A percentile compares a stretch with the other conserved stretches of the same genome.
These are phyloP conservation scores for Aspergillus pseudoterreus DNA, from an alignment of 2,329 filamentous ascomycete species.

Conservation along the genomic window DNA sequence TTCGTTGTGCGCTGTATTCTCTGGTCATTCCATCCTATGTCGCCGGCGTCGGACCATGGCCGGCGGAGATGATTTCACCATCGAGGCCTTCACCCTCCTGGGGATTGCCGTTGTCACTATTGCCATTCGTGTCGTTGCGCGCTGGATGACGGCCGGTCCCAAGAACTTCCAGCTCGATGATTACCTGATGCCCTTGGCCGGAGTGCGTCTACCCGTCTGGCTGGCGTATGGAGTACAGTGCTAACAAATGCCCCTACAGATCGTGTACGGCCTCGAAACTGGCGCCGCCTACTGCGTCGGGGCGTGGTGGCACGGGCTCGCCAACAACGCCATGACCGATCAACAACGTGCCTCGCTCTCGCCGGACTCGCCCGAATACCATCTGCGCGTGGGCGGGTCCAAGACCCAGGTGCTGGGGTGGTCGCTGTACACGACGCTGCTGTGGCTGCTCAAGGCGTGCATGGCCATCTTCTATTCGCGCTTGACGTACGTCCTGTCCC, in stretches of 20 bases:
- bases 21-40: not conserved
- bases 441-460: slow-evolving; percentile 54
- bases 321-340: slow-evolving; percentile 57
- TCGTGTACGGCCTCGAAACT: slow-evolving; percentile 52
- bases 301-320: slow-evolving; percentile 48
- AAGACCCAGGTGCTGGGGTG: slow-evolving; percentile 54
- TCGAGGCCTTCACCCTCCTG: slow-evolving; percentile 50
- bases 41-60: slow-evolving; percentile 4
- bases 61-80: slow-evolving; percentile 33
- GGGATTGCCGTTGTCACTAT: slow-evolving; percentile 51
- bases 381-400: slow-evolving; percentile 49
- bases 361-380: slow-evolving; percentile 45
- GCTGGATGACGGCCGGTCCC: slow-evolving; percentile 48
- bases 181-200: slow-evolving; percentile 55
- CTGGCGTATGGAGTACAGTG: not conserved
- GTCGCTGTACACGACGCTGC: slow-evolving; percentile 50
- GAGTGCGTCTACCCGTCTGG: slow-evolving; percentile 29
- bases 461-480: slow-evolving; percentile 56
- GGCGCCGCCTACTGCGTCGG: slow-evolving; percentile 49
- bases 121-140: slow-evolving; percentile 48
- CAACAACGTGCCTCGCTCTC: slow-evolving; percentile 46
- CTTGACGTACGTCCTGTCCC: slow-evolving; percentile 40
- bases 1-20: not conserved
- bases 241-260: slow-evolving; percentile 26
- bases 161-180: slow-evolving; percentile 56